phyloP scores from a whole-genome alignment of 2,329 filamentous ascomycete genomes.

The Mycosphaerella sp. region DNA sequence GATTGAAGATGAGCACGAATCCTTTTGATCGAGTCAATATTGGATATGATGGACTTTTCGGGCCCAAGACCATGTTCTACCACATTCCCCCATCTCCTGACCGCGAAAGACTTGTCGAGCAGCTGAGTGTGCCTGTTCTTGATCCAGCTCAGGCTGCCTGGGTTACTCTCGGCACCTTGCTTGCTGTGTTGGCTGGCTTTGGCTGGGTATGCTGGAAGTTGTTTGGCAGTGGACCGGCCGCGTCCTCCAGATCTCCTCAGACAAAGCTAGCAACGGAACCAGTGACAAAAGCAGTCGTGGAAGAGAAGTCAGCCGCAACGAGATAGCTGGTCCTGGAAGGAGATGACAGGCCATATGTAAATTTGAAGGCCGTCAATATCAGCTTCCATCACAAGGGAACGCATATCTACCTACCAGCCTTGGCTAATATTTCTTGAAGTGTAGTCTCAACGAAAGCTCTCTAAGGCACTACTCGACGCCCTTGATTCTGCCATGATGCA shows the following conservation, averaged over 20 bases:
- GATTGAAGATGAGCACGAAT: conserved; percentile 62
- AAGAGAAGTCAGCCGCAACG: neutral
- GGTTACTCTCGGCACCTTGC: conserved; percentile 41
- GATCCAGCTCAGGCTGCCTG: conserved; percentile 32
- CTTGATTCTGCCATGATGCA: no score
- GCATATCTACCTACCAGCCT: no score
- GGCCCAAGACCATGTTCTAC: conserved; percentile 72
- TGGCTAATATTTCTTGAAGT: no score
- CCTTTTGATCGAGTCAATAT: conserved; percentile 80
- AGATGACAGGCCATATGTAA: no score
- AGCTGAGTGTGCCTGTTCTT: conserved; percentile 37
- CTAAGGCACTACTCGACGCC: no score
- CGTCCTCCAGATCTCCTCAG: neutral
- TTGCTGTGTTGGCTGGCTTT: conserved; percentile 40
- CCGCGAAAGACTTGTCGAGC: conserved; percentile 20
- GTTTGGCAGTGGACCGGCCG: conserved; percentile 3
- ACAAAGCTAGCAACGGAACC: neutral
- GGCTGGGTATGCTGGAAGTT: conserved; percentile 41
- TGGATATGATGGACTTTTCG: conserved; percentile 81
- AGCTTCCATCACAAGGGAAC: no score
- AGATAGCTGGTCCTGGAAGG: neutral
- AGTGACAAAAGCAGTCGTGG: neutral
- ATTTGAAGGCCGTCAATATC: no score
- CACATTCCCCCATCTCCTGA: conserved; percentile 46
- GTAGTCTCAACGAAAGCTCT: no score